Evolutionary conservation across 202 grass and related monocot species (phyloP).

Genomic region (Elaeis oleifera): DNA sequence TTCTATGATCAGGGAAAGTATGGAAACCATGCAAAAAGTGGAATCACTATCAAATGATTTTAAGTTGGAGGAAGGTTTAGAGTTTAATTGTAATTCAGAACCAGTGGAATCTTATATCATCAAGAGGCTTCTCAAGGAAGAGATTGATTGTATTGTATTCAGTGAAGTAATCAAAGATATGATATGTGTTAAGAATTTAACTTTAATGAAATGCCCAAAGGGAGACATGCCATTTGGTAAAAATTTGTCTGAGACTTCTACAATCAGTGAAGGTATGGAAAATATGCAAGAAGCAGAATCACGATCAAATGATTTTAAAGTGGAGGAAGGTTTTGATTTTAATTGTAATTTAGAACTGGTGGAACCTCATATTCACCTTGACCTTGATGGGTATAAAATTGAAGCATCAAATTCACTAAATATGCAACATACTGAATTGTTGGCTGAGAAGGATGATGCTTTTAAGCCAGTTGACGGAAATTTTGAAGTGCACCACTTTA

Average conservation of each 20-base stretch:
- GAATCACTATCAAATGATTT: too few species aligned
- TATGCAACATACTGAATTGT: slow-evolving; percentile 13
- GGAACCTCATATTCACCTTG: slow-evolving; percentile 5
- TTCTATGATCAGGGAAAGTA: too few species aligned
- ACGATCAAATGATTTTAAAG: background rate
- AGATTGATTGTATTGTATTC: slow-evolving; percentile 23
- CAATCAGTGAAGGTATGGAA: background rate
- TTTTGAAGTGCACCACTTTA: background rate
- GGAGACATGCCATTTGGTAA: too few species aligned
- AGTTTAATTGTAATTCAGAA: too few species aligned
- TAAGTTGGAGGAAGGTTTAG: too few species aligned
- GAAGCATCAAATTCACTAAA: slow-evolving; percentile 3
- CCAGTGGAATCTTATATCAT: background rate
- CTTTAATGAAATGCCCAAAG: background rate
- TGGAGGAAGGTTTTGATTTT: slow-evolving; percentile 5
- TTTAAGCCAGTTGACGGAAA: background rate
- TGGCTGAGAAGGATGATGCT: background rate
- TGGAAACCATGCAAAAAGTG: background rate
- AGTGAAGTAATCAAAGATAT: slow-evolving; percentile 21
- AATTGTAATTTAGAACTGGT: background rate
- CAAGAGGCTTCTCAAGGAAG: slow-evolving; percentile 25
- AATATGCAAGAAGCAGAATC: background rate
- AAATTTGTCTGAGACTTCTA: background rate
- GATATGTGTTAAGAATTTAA: background rate
- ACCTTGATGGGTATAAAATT: background rate